Conservation (phyloP, 495 filamentous ascomycete genomes). For the Bacidia rubella region DNA sequence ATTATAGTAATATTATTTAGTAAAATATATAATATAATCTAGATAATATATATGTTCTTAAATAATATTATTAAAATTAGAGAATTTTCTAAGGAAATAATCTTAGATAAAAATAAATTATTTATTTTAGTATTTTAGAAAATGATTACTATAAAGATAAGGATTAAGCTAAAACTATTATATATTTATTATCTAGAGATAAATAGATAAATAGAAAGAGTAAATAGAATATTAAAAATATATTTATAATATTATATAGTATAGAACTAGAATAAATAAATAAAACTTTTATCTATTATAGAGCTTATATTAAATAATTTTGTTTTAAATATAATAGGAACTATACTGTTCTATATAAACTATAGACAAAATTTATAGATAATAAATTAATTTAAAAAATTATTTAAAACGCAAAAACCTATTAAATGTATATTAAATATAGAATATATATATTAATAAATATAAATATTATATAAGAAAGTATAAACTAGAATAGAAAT, state of each 20-base stretch:
- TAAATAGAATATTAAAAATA: conserved; percentile 3
- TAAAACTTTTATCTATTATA: neutral
- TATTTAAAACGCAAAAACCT: neutral
- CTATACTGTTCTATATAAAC: conserved; percentile 2
- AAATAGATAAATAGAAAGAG: conserved; percentile 6
- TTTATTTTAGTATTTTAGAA: conserved; percentile 5
- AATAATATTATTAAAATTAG: conserved; percentile 2
- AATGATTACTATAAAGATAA: neutral
- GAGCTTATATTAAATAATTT: neutral
- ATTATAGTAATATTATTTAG: conserved; percentile 1
- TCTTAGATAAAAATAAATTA: neutral
- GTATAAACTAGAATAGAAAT: neutral
- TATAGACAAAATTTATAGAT: conserved; percentile 1
- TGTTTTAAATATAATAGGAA: neutral
- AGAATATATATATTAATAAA: neutral
- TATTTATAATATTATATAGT: neutral
- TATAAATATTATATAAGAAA: neutral
- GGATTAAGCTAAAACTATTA: neutral
- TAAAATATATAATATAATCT: conserved; percentile 5
- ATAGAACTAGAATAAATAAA: neutral
- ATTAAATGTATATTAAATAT: neutral
- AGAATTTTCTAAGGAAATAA: neutral
- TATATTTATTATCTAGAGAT: conserved; percentile 4
- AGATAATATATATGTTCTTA: neutral
- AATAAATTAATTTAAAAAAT: neutral